Evolutionary conservation across 805 yeast genomes (phyloP).

Genomic region (Candida sphagnicola): DNA sequence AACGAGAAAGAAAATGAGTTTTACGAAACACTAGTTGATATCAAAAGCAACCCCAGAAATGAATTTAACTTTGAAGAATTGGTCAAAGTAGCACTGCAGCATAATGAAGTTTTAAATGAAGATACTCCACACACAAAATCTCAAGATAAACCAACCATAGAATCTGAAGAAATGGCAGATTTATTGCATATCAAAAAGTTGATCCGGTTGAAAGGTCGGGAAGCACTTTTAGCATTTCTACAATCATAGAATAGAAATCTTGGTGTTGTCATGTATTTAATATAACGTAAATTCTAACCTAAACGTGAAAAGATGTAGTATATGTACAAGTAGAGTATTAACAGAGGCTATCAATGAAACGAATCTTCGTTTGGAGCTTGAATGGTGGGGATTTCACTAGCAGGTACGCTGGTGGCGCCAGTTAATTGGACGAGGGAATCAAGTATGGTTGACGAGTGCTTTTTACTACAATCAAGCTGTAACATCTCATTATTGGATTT

Average conservation of each 20-base stretch:
- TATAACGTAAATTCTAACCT: too few species aligned
- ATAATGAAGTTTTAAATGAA: not conserved
- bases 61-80: conserved; percentile 46
- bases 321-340: conserved; percentile 9
- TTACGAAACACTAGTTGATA: conserved; percentile 24
- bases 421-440: conserved; percentile 48
- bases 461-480: conserved; percentile 51
- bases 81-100: conserved; percentile 35
- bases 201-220: conserved; percentile 67
- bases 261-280: not conserved
- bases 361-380: conserved; percentile 4
- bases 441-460: conserved; percentile 51
- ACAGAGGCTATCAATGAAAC: not conserved
- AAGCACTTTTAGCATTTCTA: conserved; percentile 57
- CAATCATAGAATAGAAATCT: conserved; percentile 15
- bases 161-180: conserved; percentile 44
- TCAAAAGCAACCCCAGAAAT: conserved; percentile 27
- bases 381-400: conserved; percentile 36
- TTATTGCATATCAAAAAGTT: conserved; percentile 55
- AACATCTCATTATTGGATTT: conserved; percentile 25
- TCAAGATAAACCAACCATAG: not conserved
- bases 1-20: conserved; percentile 15
- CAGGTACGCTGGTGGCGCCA: conserved; percentile 49
- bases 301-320: not conserved
- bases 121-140: not conserved